phyloP scores from a whole-genome alignment of 2,329 filamentous ascomycete genomes.

The Lomentospora prolificans region DNA sequence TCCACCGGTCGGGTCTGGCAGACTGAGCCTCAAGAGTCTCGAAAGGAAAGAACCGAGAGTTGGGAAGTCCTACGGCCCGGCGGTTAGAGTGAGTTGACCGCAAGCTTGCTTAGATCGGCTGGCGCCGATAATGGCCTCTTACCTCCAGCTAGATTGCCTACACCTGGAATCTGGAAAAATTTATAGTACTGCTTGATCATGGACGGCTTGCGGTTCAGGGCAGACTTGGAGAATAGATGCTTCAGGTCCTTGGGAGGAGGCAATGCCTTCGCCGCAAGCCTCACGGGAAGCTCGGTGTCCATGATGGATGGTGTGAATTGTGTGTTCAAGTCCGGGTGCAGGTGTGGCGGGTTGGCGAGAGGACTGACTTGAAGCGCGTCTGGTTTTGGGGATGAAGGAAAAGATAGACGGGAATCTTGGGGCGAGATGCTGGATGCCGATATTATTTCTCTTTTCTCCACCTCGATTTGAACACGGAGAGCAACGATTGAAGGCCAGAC shows the following conservation, averaged over 20 bases:
- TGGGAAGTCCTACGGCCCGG: conserved; percentile 56
- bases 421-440: too few relatives aligned
- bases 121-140: conserved; percentile 16
- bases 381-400: too few relatives aligned
- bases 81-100: neutral
- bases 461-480: too few relatives aligned
- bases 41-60: conserved; percentile 76
- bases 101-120: too few relatives aligned
- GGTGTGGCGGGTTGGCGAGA: too few relatives aligned
- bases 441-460: too few relatives aligned
- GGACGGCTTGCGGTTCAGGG: conserved; percentile 54
- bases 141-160: conserved; percentile 54
- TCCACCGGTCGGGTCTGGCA: conserved; percentile 65
- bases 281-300: neutral
- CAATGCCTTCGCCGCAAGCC: neutral
- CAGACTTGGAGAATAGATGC: conserved; percentile 65
- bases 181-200: conserved; percentile 76
- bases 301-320: neutral
- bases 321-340: neutral
- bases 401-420: too few relatives aligned
- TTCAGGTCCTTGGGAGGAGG: conserved; percentile 60
- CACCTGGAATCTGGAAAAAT: conserved; percentile 61
- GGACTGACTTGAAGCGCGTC: too few relatives aligned
- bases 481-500: too few relatives aligned
- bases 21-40: conserved; percentile 80